Conservation (phyloP, 2,329 filamentous ascomycete species). For the Penicillium fuscoglaucum region DNA sequence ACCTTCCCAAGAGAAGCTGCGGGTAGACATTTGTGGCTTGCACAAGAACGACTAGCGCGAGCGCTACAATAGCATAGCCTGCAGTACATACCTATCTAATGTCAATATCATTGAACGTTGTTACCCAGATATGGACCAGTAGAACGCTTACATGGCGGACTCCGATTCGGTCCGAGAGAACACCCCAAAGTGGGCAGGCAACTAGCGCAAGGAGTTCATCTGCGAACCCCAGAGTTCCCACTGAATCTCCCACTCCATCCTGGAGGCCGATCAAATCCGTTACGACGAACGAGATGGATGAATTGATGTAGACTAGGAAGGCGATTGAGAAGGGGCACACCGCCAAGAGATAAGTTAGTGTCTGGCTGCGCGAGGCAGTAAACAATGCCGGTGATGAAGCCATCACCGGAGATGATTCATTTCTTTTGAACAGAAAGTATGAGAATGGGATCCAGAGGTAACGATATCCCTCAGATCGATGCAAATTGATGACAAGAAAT, state of each 20-base stretch:
- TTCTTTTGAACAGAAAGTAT: background rate
- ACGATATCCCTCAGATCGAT: background rate
- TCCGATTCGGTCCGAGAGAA: slow-evolving; percentile 51
- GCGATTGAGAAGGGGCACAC: slow-evolving; percentile 66
- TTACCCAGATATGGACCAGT: background rate
- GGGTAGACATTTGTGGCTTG: slow-evolving; percentile 87
- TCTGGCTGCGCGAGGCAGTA: slow-evolving; percentile 59
- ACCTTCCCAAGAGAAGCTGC: slow-evolving; percentile 76
- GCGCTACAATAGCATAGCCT: slow-evolving; percentile 78
- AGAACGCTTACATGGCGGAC: slow-evolving; percentile 45
- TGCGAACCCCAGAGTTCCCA: slow-evolving; percentile 55
- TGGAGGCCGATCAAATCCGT: slow-evolving; percentile 61
- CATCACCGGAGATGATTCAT: slow-evolving; percentile 30
- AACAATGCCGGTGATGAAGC: slow-evolving; percentile 44
- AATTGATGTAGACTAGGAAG: slow-evolving; percentile 66
- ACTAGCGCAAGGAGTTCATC: slow-evolving; percentile 51
- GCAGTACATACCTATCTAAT: slow-evolving; percentile 56
- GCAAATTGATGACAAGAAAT: background rate
- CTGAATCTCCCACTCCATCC: slow-evolving; percentile 59
- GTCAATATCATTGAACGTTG: slow-evolving; percentile 1
- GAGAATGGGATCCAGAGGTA: background rate
- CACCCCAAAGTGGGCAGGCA: slow-evolving; percentile 53
- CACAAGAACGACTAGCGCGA: slow-evolving; percentile 76
- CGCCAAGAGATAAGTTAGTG: slow-evolving; percentile 60
- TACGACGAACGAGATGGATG: slow-evolving; percentile 64